A percentile compares a stretch with the other conserved stretches of the same genome.
Evolutionary conservation across 441 rosid species (phyloP).

Genomic region (Pelargonium australe): DNA sequence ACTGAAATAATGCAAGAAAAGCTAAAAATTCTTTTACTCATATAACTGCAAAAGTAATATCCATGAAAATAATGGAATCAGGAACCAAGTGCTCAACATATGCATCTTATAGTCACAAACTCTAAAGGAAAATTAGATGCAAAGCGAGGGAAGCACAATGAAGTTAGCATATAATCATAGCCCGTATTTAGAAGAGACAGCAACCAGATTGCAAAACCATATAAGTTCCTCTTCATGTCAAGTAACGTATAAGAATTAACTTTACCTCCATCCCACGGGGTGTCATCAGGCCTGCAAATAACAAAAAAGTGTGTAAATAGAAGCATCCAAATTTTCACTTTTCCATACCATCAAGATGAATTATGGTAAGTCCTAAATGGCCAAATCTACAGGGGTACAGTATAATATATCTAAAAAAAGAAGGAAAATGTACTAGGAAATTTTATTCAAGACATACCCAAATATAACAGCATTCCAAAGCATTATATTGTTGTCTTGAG

Average conservation of each 20-base stretch:
- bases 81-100: neutral
- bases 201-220: neutral
- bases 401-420: neutral
- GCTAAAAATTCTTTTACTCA: no score
- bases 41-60: neutral
- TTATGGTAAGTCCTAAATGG: neutral
- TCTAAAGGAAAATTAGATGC: neutral
- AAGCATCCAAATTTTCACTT: neutral
- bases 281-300: slow-evolving; percentile 48
- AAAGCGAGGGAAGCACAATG: neutral
- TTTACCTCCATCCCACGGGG: slow-evolving; percentile 64
- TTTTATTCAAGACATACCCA: slow-evolving; percentile 30
- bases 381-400: neutral
- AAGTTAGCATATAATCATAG: neutral
- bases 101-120: neutral
- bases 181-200: no score
- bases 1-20: no score
- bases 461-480: slow-evolving; percentile 67
- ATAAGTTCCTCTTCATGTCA: slow-evolving; percentile 1
- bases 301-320: neutral
- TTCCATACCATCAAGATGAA: neutral
- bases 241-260: slow-evolving; percentile 7
- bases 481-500: slow-evolving; percentile 59
- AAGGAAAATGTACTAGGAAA: neutral
- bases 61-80: neutral